Conservation (phyloP, 1,284 basidiomycete genomes). For the Moesziomyces antarcticus region DNA sequence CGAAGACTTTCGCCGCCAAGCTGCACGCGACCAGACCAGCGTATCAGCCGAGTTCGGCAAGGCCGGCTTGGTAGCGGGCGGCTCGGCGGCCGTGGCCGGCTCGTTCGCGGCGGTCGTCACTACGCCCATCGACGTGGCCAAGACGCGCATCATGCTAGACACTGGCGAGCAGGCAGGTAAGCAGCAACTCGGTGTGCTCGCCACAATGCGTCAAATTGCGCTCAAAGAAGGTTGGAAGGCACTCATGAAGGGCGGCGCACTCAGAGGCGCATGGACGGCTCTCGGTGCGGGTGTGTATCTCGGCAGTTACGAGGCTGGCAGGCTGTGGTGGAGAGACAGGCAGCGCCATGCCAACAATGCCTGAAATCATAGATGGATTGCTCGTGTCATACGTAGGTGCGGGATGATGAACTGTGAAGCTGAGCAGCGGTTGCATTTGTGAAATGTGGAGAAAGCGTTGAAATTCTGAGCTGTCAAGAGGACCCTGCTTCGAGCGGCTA, state of each 20-base stretch:
- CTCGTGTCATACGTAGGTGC: no score
- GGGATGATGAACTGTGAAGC: not conserved
- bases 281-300: conserved; percentile 62
- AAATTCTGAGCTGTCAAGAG: no score
- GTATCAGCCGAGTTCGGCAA: conserved; percentile 37
- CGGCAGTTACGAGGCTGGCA: conserved; percentile 57
- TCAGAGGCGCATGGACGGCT: conserved; percentile 58
- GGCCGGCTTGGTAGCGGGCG: conserved; percentile 50
- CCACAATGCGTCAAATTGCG: conserved; percentile 39
- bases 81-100: conserved; percentile 48
- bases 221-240: conserved; percentile 47
- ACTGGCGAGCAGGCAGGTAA: conserved; percentile 10
- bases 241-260: conserved; percentile 52
- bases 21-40: conserved; percentile 18
- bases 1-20: conserved; percentile 22
- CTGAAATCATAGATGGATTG: not conserved
- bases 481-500: no score
- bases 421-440: not conserved
- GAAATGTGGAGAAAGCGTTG: no score
- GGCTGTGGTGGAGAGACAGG: conserved; percentile 60
- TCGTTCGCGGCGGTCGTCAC: conserved; percentile 49
- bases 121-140: conserved; percentile 59
- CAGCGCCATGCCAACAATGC: conserved; percentile 23
- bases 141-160: conserved; percentile 58
- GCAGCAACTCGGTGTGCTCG: conserved; percentile 34